These are phyloP conservation scores for Isoetes engelmannii DNA, from an alignment of 83 land plant species.

Conservation along the genomic window DNA sequence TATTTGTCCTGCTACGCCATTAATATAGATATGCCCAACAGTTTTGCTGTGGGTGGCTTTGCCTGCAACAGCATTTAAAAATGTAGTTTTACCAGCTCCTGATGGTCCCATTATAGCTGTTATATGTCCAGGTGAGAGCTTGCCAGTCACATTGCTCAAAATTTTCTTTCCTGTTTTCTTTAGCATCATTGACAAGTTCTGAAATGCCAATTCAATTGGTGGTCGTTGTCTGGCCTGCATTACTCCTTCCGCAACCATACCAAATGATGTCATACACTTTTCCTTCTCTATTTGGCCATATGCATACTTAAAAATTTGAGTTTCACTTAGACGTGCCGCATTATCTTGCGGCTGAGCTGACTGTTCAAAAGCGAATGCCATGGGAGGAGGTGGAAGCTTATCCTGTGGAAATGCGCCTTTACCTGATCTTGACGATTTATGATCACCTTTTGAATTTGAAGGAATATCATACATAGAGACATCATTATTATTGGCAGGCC, in stretches of 20 bases:
- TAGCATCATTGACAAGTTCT: conserved; percentile 11
- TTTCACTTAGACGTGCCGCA: background rate
- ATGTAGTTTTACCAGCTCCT: conserved; percentile 14
- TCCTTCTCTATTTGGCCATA: conserved; percentile 91
- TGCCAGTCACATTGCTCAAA: conserved; percentile 12
- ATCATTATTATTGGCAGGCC: too few species aligned
- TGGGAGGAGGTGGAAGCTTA: too few species aligned
- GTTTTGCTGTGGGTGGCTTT: conserved; percentile 3
- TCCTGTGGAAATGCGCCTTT: too few species aligned
- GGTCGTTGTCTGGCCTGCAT: conserved; percentile 16
- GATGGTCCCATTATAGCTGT: conserved; percentile 17
- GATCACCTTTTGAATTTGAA: too few species aligned
- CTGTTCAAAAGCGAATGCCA: too few species aligned
- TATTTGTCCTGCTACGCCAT: background rate
- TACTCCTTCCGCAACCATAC: too few species aligned
- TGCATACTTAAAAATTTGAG: conserved; percentile 82
- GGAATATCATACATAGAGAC: too few species aligned
- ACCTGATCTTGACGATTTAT: too few species aligned
- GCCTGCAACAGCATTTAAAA: conserved; percentile 15
- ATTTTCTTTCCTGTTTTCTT: conserved; percentile 12
- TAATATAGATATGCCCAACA: conserved; percentile 9
- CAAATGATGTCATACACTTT: too few species aligned
- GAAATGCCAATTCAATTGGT: conserved; percentile 5
- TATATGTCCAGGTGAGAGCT: conserved; percentile 5
- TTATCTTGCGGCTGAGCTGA: too few species aligned